phyloP scores from a whole-genome alignment of 495 filamentous ascomycete species.

The Choiromyces venosus region DNA sequence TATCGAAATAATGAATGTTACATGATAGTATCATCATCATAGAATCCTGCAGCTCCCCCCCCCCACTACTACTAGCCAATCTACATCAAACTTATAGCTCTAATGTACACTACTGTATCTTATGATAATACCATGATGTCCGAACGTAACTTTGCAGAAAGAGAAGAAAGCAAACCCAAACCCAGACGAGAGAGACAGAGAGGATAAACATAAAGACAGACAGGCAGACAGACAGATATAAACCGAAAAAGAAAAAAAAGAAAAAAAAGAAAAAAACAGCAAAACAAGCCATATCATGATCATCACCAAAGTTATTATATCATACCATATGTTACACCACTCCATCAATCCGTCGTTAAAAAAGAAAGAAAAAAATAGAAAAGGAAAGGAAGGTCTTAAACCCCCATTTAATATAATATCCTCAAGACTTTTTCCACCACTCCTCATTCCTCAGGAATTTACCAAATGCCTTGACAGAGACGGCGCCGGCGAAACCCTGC shows the following conservation, averaged over 20 bases:
- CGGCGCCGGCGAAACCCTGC: constrained; percentile 21
- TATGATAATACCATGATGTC: neutral
- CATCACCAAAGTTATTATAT: neutral
- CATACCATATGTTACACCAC: neutral
- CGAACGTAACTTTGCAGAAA: neutral
- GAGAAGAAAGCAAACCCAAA: neutral
- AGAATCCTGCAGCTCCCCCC: neutral
- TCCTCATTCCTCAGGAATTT: constrained; percentile 33
- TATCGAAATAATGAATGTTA: no score
- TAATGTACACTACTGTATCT: neutral
- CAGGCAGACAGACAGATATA: neutral
- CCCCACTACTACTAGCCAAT: no score
- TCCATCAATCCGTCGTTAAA: neutral
- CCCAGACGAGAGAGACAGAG: neutral
- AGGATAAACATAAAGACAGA: neutral
- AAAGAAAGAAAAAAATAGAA: neutral
- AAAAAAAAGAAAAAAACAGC: no score
- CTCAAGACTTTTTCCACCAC: constrained; percentile 35
- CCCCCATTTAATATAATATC: no score
- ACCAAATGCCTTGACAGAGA: constrained; percentile 31
- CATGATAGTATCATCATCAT: no score
- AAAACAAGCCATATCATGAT: neutral
- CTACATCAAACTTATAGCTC: neutral
- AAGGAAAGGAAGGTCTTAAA: neutral
- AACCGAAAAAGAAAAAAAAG: no score